Base-by-base conservation (phyloP, 2,329 filamentous ascomycete genomes). In the Orbilia ellipsospora region DNA sequence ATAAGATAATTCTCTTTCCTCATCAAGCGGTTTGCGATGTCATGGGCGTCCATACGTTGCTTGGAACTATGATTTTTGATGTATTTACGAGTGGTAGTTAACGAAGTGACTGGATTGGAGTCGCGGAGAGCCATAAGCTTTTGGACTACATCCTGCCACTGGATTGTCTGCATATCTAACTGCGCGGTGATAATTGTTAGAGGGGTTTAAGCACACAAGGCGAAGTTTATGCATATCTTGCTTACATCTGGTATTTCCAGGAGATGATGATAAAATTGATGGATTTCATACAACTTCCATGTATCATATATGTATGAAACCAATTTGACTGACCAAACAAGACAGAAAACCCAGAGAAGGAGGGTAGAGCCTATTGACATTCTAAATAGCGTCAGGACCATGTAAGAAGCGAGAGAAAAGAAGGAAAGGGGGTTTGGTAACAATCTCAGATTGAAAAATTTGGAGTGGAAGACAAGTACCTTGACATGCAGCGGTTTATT, bases 21-120 rank as follows among this genome's bases (percentile, higher is more conserved):
- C 95, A 99, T 98, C 54, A 99, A 84, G 36, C 95, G 89, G 81
- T 98, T 99, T 5, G 95, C 95, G 81, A 99, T 98, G 80, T 97
- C 95, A 80, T 97, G 93, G 10, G 95, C 95, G 82, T 97, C 95
- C 79, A 99, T 90, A 77, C 94, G 88, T 83, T 98, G 93, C 82
- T 97, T 96, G 20, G 93, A 96, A 26, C 65, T 76, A 81, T 96
- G 93, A 72, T 90, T 93, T 77, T 86, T 87, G 73, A 87, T 86
- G 78, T 87, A 87, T 75, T 85, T 84, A 10, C 87, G 84, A n/a
- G 87, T 86, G 15, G 89, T 83, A 16, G 86, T 87, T 6, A 86
- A 85, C 0, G 88, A 88, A n/a, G 94, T 97, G 76, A 90, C 89
- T n/a, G 94, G 89, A 79, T 97, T 97, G 31, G 92, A 87, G 80